phyloP scores from a whole-genome alignment of 139 green algal genomes.

The Medakamo hakoo region DNA sequence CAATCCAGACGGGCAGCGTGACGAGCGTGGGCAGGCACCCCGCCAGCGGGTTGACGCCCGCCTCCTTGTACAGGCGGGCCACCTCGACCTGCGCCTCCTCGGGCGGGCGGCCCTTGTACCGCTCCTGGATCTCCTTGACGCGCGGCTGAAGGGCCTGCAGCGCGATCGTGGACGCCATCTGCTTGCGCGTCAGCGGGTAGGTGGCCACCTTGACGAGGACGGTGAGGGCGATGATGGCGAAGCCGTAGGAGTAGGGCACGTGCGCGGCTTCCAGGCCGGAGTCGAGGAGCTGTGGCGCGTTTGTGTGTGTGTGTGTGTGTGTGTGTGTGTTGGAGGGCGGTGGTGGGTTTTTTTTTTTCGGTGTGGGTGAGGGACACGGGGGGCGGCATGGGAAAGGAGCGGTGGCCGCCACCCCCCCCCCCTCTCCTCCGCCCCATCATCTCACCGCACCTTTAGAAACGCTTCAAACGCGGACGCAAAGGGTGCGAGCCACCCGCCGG shows the following conservation, averaged over 20 bases:
- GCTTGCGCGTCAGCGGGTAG: constrained; percentile 82
- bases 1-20: constrained; percentile 89
- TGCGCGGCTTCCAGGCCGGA: constrained; percentile 34
- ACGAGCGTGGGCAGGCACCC: constrained; percentile 83
- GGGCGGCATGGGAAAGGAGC: no score
- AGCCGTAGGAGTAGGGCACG: constrained; percentile 92
- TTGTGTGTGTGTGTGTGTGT: no score
- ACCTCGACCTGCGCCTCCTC: constrained; percentile 62
- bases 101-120: constrained; percentile 28
- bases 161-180: constrained; percentile 80
- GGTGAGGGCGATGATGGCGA: constrained; percentile 87
- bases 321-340: no score
- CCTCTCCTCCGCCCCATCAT: no score
- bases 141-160: constrained; percentile 81
- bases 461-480: constrained; percentile 51
- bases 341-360: no score
- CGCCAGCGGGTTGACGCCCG: constrained; percentile 80
- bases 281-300: no score
- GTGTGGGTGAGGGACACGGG: no score
- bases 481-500: constrained; percentile 38
- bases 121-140: constrained; percentile 90
- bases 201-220: constrained; percentile 84
- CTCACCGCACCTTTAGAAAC: constrained; percentile 50
- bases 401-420: no score
- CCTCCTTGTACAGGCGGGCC: constrained; percentile 80